A percentile compares a stretch with the other conserved stretches of the same genome.
These are phyloP conservation scores for Sporothrix phasma DNA, from an alignment of 2,329 filamentous ascomycete species.

Conservation along the genomic window DNA sequence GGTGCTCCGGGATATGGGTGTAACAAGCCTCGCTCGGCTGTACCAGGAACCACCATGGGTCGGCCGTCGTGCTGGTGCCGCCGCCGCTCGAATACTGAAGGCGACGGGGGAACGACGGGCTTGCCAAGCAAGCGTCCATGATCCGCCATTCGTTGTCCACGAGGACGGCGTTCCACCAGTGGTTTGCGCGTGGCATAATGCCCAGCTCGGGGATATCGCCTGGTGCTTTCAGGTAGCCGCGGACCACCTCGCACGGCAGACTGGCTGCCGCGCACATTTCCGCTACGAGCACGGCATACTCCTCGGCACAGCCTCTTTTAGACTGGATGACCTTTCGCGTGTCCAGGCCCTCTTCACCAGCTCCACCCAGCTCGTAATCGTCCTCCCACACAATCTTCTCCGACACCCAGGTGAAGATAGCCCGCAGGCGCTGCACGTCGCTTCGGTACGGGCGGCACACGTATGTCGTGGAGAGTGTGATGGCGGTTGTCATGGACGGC, in stretches of 20 bases:
- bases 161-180: constrained; percentile 95
- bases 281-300: constrained; percentile 76
- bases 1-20: constrained; percentile 83
- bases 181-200: constrained; percentile 77
- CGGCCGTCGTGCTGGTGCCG: constrained; percentile 55
- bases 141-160: constrained; percentile 94
- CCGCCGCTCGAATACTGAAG: constrained; percentile 59
- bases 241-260: constrained; percentile 75
- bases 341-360: constrained; percentile 64
- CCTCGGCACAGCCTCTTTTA: constrained; percentile 75
- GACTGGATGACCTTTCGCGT: constrained; percentile 73
- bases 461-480: constrained; percentile 78
- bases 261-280: constrained; percentile 93
- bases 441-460: constrained; percentile 90
- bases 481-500: constrained; percentile 70
- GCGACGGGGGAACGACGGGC: constrained; percentile 78
- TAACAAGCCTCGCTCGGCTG: constrained; percentile 85
- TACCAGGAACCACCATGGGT: constrained; percentile 89
- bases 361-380: constrained; percentile 62
- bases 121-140: constrained; percentile 87
- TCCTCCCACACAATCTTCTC: constrained; percentile 95
- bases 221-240: constrained; percentile 82
- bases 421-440: constrained; percentile 82
- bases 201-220: constrained; percentile 75
- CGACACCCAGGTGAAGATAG: constrained; percentile 96